These are phyloP conservation scores for Lasiodiplodia gonubiensis DNA, from an alignment of 2,329 filamentous ascomycete genomes.

Conservation along the genomic window DNA sequence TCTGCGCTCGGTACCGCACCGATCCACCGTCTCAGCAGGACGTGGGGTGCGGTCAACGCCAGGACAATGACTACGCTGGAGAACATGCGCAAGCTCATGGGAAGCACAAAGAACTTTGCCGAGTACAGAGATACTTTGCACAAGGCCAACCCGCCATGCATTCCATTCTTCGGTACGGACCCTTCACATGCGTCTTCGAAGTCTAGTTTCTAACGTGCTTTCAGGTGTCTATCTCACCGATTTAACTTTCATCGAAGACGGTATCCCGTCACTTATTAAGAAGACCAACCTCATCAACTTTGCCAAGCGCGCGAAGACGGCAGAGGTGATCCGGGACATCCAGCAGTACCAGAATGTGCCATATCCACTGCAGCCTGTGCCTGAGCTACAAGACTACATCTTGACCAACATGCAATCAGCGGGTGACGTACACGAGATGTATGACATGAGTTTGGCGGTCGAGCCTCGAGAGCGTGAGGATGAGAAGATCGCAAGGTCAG, in stretches of 20 bases:
- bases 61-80: slow-evolving; percentile 82
- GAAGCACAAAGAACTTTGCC: slow-evolving; percentile 96
- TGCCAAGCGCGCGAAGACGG: slow-evolving; percentile 95
- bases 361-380: slow-evolving; percentile 88
- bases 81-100: slow-evolving; percentile 92
- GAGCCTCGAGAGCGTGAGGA: slow-evolving; percentile 97
- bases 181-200: not conserved
- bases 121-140: slow-evolving; percentile 95
- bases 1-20: slow-evolving; percentile 93
- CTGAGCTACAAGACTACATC: slow-evolving; percentile 95
- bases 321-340: slow-evolving; percentile 97
- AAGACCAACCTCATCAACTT: slow-evolving; percentile 98
- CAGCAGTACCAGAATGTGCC: slow-evolving; percentile 98
- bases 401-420: slow-evolving; percentile 94
- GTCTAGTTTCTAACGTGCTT: slow-evolving; percentile 33
- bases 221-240: slow-evolving; percentile 94
- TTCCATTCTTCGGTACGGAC: slow-evolving; percentile 87
- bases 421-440: slow-evolving; percentile 98
- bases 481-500: slow-evolving; percentile 96
- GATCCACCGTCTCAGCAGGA: slow-evolving; percentile 89
- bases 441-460: slow-evolving; percentile 91
- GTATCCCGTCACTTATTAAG: slow-evolving; percentile 94
- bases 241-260: slow-evolving; percentile 97
- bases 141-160: slow-evolving; percentile 92
- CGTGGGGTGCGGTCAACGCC: slow-evolving; percentile 91